Evolutionary conservation across 2,329 filamentous ascomycete species (phyloP), one percentile per base, ranked within the genome.

Genomic region (Arthrobotrys conoides): DNA sequence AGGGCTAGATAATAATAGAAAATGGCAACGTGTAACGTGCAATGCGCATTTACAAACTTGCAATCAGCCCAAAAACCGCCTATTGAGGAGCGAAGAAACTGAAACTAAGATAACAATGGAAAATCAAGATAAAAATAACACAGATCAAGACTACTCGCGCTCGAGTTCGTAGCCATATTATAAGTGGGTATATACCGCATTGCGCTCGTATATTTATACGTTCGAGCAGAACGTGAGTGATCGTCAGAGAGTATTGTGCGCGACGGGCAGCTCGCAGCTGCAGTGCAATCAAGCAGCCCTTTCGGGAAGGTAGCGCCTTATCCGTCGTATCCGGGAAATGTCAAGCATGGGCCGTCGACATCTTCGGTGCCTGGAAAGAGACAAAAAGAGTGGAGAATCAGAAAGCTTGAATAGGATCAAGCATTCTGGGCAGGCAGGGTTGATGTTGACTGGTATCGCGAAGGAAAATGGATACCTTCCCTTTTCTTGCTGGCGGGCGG

Each of bases 371-470:
- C 49, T 61, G 57, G 27, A 61, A 61, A 20, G 8, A 41, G 30
- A 67, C 20, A 53, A 24, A 51, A 24, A 51, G 10, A 27, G 63
- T 27, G 46, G 46, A n/a, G 22, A 63, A 6, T 41, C 24, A 41
- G 33, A 66, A 72, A 72, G 69, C 59, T 72, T 65, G 59, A 64
- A 63, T 33, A 38, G 71, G 36, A 51, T 22, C 63, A 68, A 75
- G 71, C 71, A 75, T 75, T 75, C 64, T 75, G 64, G 71, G 71
- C 53, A 20, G 36, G 59, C 36, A 20, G 48, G 48, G 48, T 51
- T 22, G 44, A 48, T 10, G 18, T 20, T 51, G 1, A 20, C 24
- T 51, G 16, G 48, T 24, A 51, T 51, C 18, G 22, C 27, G 48
- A 65, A 38, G n/a, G n/a, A 10, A 30, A 67, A 38, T 67, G 5